A percentile compares a stretch with the other conserved stretches of the same genome.
Evolutionary conservation across 2,329 filamentous ascomycete species (phyloP).

Genomic region (Phaeosphaeriaceae sp.): DNA sequence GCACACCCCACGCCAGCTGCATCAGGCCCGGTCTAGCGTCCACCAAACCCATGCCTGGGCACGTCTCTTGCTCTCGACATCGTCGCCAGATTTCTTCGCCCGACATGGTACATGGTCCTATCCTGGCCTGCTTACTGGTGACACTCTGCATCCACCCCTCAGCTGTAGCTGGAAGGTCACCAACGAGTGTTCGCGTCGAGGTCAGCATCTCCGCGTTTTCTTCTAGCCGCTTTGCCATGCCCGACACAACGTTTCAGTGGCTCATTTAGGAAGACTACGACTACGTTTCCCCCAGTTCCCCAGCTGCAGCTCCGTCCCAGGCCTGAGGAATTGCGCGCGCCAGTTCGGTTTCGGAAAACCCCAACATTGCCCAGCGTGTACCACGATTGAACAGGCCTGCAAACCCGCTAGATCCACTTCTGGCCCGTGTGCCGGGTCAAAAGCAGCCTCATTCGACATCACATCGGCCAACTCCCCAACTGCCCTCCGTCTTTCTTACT

Average conservation of each 20-base stretch:
- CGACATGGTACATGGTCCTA: conserved; percentile 1
- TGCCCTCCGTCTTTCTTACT: conserved; percentile 13
- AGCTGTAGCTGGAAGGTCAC: neutral
- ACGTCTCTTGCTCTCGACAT: conserved; percentile 11
- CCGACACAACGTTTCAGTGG: conserved; percentile 21
- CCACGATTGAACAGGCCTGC: conserved; percentile 9
- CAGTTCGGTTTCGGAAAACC: conserved; percentile 16
- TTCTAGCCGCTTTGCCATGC: conserved; percentile 23
- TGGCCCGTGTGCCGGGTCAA: conserved; percentile 22
- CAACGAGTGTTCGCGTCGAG: conserved; percentile 16
- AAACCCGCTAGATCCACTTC: conserved; percentile 14
- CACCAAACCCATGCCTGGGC: conserved; percentile 10
- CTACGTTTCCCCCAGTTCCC: conserved; percentile 12
- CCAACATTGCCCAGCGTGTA: conserved; percentile 9
- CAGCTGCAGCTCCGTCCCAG: neutral
- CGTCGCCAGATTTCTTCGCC: conserved; percentile 20
- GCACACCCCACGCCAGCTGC: conserved; percentile 2
- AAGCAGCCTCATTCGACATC: conserved; percentile 30
- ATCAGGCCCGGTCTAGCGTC: conserved; percentile 6
- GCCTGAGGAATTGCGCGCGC: conserved; percentile 13
- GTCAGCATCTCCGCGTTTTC: conserved; percentile 33
- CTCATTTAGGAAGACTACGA: neutral
- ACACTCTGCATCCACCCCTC: conserved; percentile 6
- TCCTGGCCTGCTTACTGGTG: conserved; percentile 4
- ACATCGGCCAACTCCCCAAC: conserved; percentile 19